Base-by-base conservation (phyloP, 164 flowering plant genomes). In the Hamamelis virginiana region DNA sequence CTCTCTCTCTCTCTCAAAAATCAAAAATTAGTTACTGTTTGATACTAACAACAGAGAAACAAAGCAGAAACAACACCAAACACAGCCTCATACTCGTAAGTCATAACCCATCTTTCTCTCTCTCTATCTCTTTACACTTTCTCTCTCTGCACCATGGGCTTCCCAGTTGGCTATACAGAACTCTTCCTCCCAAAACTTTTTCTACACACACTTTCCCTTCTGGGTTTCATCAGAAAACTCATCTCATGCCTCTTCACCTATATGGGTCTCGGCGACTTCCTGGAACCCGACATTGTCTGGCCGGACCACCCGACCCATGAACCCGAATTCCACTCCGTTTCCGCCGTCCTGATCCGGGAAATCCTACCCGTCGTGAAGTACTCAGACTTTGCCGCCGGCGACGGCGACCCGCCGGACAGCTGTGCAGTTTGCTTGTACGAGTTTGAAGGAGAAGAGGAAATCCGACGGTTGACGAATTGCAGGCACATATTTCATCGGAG, bases 361-460 rank as follows among this genome's bases (percentile, higher is more conserved):
- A 70, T 85, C 73, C 82, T 90, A 1, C 95, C 92, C 4, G 88
- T 86, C 18, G 79, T 84, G 28, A 78, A 70, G 68, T 84, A 80
- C 77, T 63, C 83, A 15, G 91, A 88, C 28, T 72, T 85, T 25
- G 67, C 52, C 28, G 18, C 27, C 52, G 50, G 52, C 16, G 65
- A 13, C 8, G 57, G 52, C 8, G 72, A 65, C 62, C 80, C 76
- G 28, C 76, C 84, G 6, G 91, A 89, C 44, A 69, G 74, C 70
- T 87, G 94, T 69, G 91, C 91, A 15, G 91, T 89, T 1, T 89
- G 95, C 53, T 70, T 90, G 65, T 81, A 83, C 80, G 94, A 91
- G 67, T 89, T 91, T 71, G 82, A 76, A 26, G 73, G 48, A 4
- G 68, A 67, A 1, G 87, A 87, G n/a, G 88, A 89, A 77, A 83